Conservation (phyloP, 116 monocot species). For the Posidonia oceanica region DNA sequence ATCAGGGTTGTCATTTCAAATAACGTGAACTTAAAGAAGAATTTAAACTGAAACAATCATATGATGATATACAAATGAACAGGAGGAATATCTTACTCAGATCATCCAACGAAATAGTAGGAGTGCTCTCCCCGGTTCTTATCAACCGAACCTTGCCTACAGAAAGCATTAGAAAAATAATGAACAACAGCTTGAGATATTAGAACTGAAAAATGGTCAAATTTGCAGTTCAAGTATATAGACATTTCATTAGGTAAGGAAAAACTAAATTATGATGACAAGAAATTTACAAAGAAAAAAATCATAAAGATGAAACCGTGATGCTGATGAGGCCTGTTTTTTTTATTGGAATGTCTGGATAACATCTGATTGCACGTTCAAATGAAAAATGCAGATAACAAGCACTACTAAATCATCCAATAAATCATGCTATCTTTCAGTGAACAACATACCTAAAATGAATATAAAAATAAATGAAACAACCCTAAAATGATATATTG, state of each 20-base stretch:
- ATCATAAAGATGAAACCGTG: neutral
- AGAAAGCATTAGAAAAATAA: neutral
- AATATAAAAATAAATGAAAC: neutral
- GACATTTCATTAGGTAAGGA: neutral
- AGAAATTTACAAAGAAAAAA: neutral
- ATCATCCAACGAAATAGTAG: constrained; percentile 50
- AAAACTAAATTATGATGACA: neutral
- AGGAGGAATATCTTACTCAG: constrained; percentile 10
- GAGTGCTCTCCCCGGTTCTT: constrained; percentile 38
- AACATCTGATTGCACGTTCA: neutral
- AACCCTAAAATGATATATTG: no score
- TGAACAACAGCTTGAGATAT: no score
- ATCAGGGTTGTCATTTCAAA: neutral
- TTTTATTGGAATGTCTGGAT: neutral
- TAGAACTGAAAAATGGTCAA: neutral
- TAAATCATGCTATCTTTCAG: no score
- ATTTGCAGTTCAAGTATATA: neutral
- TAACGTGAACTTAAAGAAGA: neutral
- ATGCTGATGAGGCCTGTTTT: neutral
- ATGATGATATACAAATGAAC: neutral
- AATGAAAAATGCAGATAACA: no score
- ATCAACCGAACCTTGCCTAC: constrained; percentile 75
- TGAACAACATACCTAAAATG: neutral
- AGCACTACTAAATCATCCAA: no score
- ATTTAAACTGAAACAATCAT: neutral